phyloP scores from a whole-genome alignment of 352 stramenopile genomes.

The Phytophthora europaea region DNA sequence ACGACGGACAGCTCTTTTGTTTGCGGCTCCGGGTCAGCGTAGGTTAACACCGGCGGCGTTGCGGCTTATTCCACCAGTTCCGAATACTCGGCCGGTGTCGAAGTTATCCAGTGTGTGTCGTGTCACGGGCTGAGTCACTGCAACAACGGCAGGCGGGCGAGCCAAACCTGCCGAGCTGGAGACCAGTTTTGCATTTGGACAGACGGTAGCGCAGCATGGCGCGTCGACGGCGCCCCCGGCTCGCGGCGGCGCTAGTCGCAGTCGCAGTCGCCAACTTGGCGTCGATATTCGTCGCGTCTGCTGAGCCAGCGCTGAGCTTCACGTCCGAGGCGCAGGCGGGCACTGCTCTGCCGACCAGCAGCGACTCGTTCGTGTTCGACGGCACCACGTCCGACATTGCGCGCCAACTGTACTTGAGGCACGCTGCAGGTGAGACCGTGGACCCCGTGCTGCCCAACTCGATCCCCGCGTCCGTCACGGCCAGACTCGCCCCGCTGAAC shows the following conservation, averaged over 20 bases:
- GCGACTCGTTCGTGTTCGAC: conserved; percentile 46
- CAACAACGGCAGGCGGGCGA: background rate
- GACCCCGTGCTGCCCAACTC: conserved; percentile 21
- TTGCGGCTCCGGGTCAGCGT: conserved; percentile 16
- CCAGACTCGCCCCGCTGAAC: conserved; percentile 24
- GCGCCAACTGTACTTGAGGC: conserved; percentile 40
- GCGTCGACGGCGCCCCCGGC: conserved; percentile 23
- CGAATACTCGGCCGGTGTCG: conserved; percentile 31
- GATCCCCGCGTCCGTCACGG: conserved; percentile 27
- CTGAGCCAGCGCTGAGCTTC: conserved; percentile 29
- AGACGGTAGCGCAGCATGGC: conserved; percentile 30
- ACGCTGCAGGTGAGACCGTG: conserved; percentile 32
- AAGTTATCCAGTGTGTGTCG: conserved; percentile 4
- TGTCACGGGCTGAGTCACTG: background rate
- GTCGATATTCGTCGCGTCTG: conserved; percentile 15
- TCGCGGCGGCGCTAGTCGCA: conserved; percentile 7
- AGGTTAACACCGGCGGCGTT: conserved; percentile 10
- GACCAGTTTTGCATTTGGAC: conserved; percentile 29
- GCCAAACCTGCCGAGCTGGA: conserved; percentile 16
- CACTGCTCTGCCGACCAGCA: conserved; percentile 19
- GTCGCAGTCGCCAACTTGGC: conserved; percentile 11
- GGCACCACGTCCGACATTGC: conserved; percentile 44
- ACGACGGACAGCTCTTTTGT: background rate
- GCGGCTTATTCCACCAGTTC: conserved; percentile 21
- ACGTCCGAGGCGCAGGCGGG: conserved; percentile 21